Evolutionary conservation across 2,329 filamentous ascomycete species (phyloP).

Genomic region (Nothophoma quercina): DNA sequence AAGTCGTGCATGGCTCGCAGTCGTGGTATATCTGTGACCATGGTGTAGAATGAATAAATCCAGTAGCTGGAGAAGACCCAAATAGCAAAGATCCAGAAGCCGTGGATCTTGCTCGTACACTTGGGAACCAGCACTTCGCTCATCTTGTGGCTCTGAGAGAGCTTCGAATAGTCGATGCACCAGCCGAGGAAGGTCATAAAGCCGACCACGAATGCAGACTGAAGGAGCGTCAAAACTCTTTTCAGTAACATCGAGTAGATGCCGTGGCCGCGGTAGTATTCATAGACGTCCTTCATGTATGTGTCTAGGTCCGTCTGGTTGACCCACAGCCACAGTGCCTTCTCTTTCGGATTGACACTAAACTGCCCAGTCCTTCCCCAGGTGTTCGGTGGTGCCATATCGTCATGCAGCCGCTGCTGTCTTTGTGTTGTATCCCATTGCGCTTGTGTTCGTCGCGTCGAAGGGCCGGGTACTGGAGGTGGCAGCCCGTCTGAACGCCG

Average conservation of each 20-base stretch:
- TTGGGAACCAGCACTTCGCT: slow-evolving; percentile 71
- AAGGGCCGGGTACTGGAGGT: slow-evolving; percentile 53
- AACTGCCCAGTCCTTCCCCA: slow-evolving; percentile 38
- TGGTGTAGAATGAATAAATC: slow-evolving; percentile 79
- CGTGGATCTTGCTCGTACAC: slow-evolving; percentile 78
- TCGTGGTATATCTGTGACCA: slow-evolving; percentile 75
- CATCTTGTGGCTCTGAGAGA: slow-evolving; percentile 70
- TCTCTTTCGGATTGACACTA: slow-evolving; percentile 69
- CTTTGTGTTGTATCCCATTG: slow-evolving; percentile 60
- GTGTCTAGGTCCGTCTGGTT: slow-evolving; percentile 89
- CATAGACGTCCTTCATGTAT: slow-evolving; percentile 85
- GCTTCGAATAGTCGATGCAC: slow-evolving; percentile 81
- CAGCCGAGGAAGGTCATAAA: slow-evolving; percentile 85
- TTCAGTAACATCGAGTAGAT: slow-evolving; percentile 84
- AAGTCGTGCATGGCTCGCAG: slow-evolving; percentile 84
- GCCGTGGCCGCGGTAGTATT: slow-evolving; percentile 83
- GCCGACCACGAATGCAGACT: slow-evolving; percentile 80
- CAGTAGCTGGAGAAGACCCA: slow-evolving; percentile 90
- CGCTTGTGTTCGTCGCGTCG: slow-evolving; percentile 53
- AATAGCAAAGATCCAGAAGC: slow-evolving; percentile 76
- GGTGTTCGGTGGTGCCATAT: slow-evolving; percentile 23
- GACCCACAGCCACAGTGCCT: slow-evolving; percentile 90
- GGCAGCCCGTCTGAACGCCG: slow-evolving; percentile 42
- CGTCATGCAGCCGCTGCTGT: slow-evolving; percentile 55
- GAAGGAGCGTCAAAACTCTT: slow-evolving; percentile 76